Base-by-base conservation (phyloP, 1,139 yeast species). In the Kodamaea plutei region DNA sequence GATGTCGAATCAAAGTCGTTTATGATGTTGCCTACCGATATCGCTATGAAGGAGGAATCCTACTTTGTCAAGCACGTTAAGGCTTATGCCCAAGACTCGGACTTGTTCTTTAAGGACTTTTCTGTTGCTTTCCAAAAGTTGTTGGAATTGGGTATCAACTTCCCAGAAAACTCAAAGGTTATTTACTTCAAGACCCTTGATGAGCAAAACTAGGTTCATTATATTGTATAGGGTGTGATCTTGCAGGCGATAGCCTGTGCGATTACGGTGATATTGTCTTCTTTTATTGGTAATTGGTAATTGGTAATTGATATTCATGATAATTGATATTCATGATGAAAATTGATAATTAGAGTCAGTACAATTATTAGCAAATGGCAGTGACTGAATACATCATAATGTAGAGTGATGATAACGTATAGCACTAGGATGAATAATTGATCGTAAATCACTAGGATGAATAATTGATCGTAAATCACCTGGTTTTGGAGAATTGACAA, bases 1-100 rank as follows among this genome's bases (percentile, higher is more conserved):
- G 89, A 84, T 50, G 76, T 73, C 43, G 81, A 74, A 43, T 70
- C 83, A 40, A 80, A 82, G 31, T 64, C 76, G n/a, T 73, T 80
- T 47, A 87, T 87, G 96, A 87, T 87, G 96, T 65, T 87, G 50
- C 94, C 93, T 27, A 74, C 95, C 17, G 96, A 87, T 54, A 73
- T 77, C 63, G 82, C 89, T 2, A 60, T 87, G 47, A 66, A 78
- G 35, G 76, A 79, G 52, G 91, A 83, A 52, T 65, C 75, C 29
- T 65, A 64, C 40, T 85, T 83, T 56, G 60, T 68, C 50, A 72
- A 75, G 53, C 77, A 79, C 63, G 91, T 80, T 32, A 73, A 76
- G 52, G 61, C 64, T 50, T 87, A 79, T 54, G 95, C 96, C 18
- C 67, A 69, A 25, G 87, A 84, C 58, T 71, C 77, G 48, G 78